Base-by-base conservation (phyloP, 805 yeast genomes). In the Debaryomyces hansenii region DNA sequence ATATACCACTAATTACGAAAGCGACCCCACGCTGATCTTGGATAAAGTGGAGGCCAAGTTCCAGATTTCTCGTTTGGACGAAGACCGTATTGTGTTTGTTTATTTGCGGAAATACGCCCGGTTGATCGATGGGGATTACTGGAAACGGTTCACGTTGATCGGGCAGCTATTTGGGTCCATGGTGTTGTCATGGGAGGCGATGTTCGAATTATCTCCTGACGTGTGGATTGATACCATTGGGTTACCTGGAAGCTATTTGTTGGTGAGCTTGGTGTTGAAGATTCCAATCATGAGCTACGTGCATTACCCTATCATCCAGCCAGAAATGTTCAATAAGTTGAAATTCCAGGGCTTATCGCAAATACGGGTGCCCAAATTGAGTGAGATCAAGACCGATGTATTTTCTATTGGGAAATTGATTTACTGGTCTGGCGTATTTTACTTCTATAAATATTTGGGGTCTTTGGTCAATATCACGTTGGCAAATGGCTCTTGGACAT, bases 161-260 rank as follows among this genome's bases (percentile, higher is more conserved):
- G 96, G 96, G 20, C 99, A 94, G 70, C 89, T 95, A 3, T 38
- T 90, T 9, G 97, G 97, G 1, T 83, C 96, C 1, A 60, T 83
- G 4, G 50, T 84, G 11, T 69, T 94, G 32, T 80, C 87, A 1
- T 64, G 81, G 44, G 91, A 87, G 59, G 96, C 96, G 0, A 64
- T 90, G 49, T 66, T 69, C 47, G 77, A 76, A 54, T 74, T 88
- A 35, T 67, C 82, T 6, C 97, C 98, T 0, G 98, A 94, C 62
- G 75, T 90, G n/a, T 90, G 90, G 81, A 76, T 94, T 31, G 99
- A 94, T 60, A 91, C 99, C 1, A 85, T 90, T 79, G 99, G 99
- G 0, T 82, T 87, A 44, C 97, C 99, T 3, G 94, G 92, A 47
- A 70, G 85, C 20, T 92, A 90, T 63, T 87, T 89, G 1, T 59